A percentile compares a stretch with the other conserved stretches of the same genome.
Conservation (phyloP, 805 yeast genomes). For the Nakazawaea ishiwadae region DNA sequence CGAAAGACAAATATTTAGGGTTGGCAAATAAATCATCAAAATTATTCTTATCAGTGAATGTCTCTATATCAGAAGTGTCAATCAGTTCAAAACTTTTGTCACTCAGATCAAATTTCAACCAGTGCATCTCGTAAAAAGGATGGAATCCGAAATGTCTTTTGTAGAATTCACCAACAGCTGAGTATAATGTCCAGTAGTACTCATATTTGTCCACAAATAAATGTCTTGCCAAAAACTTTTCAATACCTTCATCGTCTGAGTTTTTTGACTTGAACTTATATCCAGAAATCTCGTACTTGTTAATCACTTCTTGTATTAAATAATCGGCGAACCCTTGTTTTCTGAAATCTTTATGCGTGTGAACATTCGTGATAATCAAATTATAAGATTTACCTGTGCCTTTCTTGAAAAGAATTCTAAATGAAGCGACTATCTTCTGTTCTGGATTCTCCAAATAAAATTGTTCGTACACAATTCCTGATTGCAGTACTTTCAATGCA, state of each 20-base stretch:
- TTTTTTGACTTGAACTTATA: background rate
- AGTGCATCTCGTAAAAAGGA: slow-evolving; percentile 1
- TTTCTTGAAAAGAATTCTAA: background rate
- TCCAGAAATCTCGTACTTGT: slow-evolving; percentile 2
- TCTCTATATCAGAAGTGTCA: no score
- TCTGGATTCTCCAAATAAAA: background rate
- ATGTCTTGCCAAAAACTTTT: background rate
- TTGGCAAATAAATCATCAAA: background rate
- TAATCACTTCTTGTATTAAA: slow-evolving; percentile 1
- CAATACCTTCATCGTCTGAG: slow-evolving; percentile 1
- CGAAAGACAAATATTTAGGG: background rate
- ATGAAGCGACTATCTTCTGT: background rate
- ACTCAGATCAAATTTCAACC: background rate
- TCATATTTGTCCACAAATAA: background rate
- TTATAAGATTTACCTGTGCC: background rate
- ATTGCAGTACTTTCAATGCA: background rate
- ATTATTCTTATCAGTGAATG: no score
- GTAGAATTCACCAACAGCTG: slow-evolving; percentile 3
- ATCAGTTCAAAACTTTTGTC: no score
- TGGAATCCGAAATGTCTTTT: slow-evolving; percentile 2
- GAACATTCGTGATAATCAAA: slow-evolving; percentile 2
- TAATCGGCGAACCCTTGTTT: slow-evolving; percentile 1
- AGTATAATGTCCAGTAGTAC: slow-evolving; percentile 7
- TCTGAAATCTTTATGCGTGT: slow-evolving; percentile 4
- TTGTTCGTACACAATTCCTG: background rate